These are phyloP conservation scores for Candida quercuum DNA, from an alignment of 805 yeast genomes.

Conservation along the genomic window DNA sequence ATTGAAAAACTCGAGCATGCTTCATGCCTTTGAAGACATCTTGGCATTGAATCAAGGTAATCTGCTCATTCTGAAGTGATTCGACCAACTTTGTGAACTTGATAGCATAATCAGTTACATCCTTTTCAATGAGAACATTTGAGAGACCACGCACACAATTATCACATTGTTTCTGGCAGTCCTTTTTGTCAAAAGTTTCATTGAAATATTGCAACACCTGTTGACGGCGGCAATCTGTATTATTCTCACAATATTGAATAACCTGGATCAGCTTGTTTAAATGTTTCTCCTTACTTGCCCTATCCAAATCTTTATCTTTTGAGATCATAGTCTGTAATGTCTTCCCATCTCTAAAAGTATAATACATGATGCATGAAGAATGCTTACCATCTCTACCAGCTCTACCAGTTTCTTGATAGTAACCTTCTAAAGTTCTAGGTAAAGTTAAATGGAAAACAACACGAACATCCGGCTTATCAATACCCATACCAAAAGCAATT, in stretches of 20 bases:
- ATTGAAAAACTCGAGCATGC: conserved; percentile 50
- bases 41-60: conserved; percentile 76
- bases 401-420: conserved; percentile 97
- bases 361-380: conserved; percentile 81
- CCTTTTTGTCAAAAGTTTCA: conserved; percentile 63
- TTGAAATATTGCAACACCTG: conserved; percentile 89
- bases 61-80: conserved; percentile 48
- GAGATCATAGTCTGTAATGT: conserved; percentile 71
- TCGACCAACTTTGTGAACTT: conserved; percentile 56
- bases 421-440: conserved; percentile 91
- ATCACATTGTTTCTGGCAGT: conserved; percentile 77
- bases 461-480: conserved; percentile 93
- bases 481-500: conserved; percentile 98
- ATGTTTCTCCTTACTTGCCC: conserved; percentile 68
- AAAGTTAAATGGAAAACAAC: conserved; percentile 84
- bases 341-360: conserved; percentile 75
- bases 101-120: conserved; percentile 62
- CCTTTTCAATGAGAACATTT: conserved; percentile 44
- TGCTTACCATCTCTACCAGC: conserved; percentile 93
- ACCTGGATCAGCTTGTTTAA: conserved; percentile 74
- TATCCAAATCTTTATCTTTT: conserved; percentile 63
- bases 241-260: conserved; percentile 86
- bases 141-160: conserved; percentile 56
- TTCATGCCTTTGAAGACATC: conserved; percentile 77
- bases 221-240: conserved; percentile 82